A percentile compares a stretch with the other conserved stretches of the same genome.
These are phyloP conservation scores for Crassisporium funariophilum DNA, from an alignment of 768 basidiomycete species.

Conservation along the genomic window DNA sequence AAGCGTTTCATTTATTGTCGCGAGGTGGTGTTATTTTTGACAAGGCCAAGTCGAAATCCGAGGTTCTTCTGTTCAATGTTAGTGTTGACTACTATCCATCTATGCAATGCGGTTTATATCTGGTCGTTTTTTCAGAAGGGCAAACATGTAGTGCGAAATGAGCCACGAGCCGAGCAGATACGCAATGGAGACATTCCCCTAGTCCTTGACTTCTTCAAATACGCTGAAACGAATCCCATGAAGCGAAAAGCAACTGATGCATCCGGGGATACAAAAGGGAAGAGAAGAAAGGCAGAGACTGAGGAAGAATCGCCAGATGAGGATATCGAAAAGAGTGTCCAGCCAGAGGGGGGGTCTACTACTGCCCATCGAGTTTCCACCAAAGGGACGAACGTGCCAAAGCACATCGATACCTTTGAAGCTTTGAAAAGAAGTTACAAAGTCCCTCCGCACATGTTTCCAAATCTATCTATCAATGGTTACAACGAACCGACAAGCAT, in stretches of 20 bases:
- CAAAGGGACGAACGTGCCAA: constrained; percentile 74
- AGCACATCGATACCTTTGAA: constrained; percentile 57
- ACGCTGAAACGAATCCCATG: constrained; percentile 55
- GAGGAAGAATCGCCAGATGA: constrained; percentile 32
- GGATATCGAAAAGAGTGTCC: constrained; percentile 16
- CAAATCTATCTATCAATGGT: constrained; percentile 62
- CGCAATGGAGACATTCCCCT: constrained; percentile 56
- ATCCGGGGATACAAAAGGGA: constrained; percentile 25
- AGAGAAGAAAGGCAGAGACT: constrained; percentile 35
- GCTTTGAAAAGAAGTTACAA: constrained; percentile 60
- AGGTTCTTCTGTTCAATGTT: constrained; percentile 74
- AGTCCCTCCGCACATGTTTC: constrained; percentile 59
- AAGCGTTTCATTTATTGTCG: constrained; percentile 88
- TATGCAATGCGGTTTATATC: too few relatives aligned
- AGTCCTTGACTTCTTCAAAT: constrained; percentile 93
- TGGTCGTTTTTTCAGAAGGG: constrained; percentile 8
- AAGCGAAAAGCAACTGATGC: constrained; percentile 50
- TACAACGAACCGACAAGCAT: constrained; percentile 77
- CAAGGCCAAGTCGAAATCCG: constrained; percentile 83
- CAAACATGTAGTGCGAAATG: constrained; percentile 8
- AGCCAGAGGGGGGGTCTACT: constrained; percentile 1
- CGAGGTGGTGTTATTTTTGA: constrained; percentile 84
- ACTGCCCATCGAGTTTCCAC: constrained; percentile 62
- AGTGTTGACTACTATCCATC: too few relatives aligned
- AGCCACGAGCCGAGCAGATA: constrained; percentile 13